Evolutionary conservation across 257 asterid species (phyloP).

Genomic region (Solanum sitiens): DNA sequence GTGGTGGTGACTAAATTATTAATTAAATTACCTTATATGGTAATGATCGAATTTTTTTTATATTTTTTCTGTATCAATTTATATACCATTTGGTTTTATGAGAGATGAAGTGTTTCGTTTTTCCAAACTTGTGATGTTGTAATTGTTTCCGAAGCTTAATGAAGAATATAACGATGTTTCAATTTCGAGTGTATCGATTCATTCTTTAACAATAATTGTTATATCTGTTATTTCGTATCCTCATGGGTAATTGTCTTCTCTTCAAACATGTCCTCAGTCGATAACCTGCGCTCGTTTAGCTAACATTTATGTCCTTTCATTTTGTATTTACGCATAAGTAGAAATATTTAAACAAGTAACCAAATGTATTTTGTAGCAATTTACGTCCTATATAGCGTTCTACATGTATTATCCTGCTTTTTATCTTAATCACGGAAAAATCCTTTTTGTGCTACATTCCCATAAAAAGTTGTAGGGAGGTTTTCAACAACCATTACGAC

Average conservation of each 20-base stretch:
- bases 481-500: not conserved
- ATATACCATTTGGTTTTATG: too few species aligned
- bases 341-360: not conserved
- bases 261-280: too few species aligned
- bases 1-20: not conserved
- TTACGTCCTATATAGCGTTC: not conserved
- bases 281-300: too few species aligned
- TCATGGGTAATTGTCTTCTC: too few species aligned
- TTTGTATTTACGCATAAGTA: not conserved
- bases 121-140: not conserved
- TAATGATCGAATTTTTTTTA: rapidly evolving
- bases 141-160: not conserved
- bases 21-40: rapidly evolving
- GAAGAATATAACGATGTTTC: not conserved
- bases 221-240: too few species aligned
- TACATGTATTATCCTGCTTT: too few species aligned
- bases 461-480: not conserved
- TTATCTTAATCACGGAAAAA: not conserved
- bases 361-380: not conserved
- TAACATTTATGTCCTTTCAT: too few species aligned
- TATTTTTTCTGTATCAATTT: too few species aligned
- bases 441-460: not conserved
- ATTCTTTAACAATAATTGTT: too few species aligned
- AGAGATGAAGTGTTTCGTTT: not conserved
- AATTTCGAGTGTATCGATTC: too few species aligned